Conservation (phyloP, 768 basidiomycete genomes). For the Boletus speciosus region DNA sequence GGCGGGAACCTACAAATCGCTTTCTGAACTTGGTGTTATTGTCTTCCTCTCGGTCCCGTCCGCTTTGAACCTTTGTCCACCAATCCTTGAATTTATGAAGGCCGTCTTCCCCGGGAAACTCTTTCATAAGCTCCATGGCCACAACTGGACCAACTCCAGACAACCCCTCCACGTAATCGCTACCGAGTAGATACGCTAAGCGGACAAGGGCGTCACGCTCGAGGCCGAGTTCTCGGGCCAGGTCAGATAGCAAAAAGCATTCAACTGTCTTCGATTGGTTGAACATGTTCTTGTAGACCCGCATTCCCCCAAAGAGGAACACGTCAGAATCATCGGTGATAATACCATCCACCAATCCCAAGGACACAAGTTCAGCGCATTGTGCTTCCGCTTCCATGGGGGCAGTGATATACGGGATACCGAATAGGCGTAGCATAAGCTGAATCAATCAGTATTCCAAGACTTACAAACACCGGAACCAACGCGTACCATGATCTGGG, state of each 20-base stretch:
- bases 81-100: conserved; percentile 86
- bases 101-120: conserved; percentile 86
- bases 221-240: conserved; percentile 83
- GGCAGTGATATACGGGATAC: conserved; percentile 97
- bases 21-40: conserved; percentile 73
- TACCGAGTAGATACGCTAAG: conserved; percentile 91
- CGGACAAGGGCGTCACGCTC: conserved; percentile 83
- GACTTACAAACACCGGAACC: not conserved
- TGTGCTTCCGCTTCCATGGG: conserved; percentile 99
- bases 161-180: conserved; percentile 93
- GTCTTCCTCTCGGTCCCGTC: conserved; percentile 76
- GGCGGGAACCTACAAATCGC: conserved; percentile 67
- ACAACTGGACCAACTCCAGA: conserved; percentile 92
- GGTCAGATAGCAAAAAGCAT: conserved; percentile 83
- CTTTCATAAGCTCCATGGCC: conserved; percentile 91
- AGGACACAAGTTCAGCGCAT: conserved; percentile 84
- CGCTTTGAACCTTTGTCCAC: conserved; percentile 92
- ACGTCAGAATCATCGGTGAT: conserved; percentile 99
- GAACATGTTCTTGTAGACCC: conserved; percentile 99
- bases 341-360: conserved; percentile 91
- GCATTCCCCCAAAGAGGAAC: conserved; percentile 91
- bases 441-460: conserved; percentile 30
- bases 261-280: conserved; percentile 99
- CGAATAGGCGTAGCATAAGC: conserved; percentile 90
- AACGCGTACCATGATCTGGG: conserved; percentile 65